Evolutionary conservation across 257 asterid species (phyloP), one percentile per base, ranked within the genome.

Genomic region (Solanum habrochaites): DNA sequence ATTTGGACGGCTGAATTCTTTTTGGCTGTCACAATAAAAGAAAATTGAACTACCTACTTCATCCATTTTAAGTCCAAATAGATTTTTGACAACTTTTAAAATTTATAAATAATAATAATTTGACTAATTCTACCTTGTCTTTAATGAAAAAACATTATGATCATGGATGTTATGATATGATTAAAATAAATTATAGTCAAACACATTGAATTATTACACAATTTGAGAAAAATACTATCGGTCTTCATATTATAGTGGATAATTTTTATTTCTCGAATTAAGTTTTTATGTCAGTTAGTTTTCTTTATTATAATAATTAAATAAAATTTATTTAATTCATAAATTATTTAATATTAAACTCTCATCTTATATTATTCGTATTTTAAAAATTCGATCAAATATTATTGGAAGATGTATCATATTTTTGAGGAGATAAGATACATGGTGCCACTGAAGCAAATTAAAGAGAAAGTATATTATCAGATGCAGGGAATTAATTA

Each of bases 191-290:
- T 58, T 58, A 58, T 58, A 58, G 23, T 58, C 67, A 58, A 37
- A 37, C 6, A 1, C 31, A 11, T 64, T 64, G 71, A 64, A 13
- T 64, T 64, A 15, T 1, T 16, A n/a, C 7, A 1, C 32, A 11
- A 64, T n/a, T n/a, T 13, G 32, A 3, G 29, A 64, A 5, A 16
- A n/a, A 7, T n/a, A 11, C 12, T 0, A 64, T 64, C 14, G 3
- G 7, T 62, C 32, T 4, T 11, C 16, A n/a, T 62, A n/a, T 8
- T 62, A n/a, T n/a, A 62, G 1, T n/a, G 12, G 27, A 3, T 62
- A n/a, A 62, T 4, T 0, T 8, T n/a, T 25, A n/a, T 64, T n/a
- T n/a, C 2, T 1, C 1, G 2, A 1, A 13, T n/a, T 64, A n/a
- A 11, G 3, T 64, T 11, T 11, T 62, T 62, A 11, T 62, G 8